These are phyloP conservation scores for Fusarium veterinarium DNA, from an alignment of 2,329 filamentous ascomycete genomes.

Conservation along the genomic window DNA sequence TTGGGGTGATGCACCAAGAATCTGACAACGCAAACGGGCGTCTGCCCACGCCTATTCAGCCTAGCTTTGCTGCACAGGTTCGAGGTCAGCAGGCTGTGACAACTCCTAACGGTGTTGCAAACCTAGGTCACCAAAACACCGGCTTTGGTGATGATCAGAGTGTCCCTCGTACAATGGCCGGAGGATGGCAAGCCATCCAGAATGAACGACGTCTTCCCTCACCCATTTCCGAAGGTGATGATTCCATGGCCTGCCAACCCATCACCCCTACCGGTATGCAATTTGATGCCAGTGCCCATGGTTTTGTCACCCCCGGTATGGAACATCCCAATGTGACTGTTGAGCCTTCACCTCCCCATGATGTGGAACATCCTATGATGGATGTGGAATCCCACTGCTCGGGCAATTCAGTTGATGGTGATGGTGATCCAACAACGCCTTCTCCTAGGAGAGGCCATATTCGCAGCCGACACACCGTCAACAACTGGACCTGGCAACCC, in stretches of 20 bases:
- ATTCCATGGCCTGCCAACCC: conserved; percentile 55
- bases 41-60: conserved; percentile 70
- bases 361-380: conserved; percentile 56
- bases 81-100: conserved; percentile 62
- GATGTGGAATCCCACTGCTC: conserved; percentile 48
- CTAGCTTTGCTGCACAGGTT: conserved; percentile 66
- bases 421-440: conserved; percentile 55
- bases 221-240: conserved; percentile 69
- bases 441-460: conserved; percentile 67
- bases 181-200: conserved; percentile 65
- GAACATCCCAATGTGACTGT: conserved; percentile 24
- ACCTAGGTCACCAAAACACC: conserved; percentile 55
- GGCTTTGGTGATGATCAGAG: conserved; percentile 56
- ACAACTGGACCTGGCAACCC: conserved; percentile 70
- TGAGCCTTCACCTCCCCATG: conserved; percentile 48
- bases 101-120: conserved; percentile 51
- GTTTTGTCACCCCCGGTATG: conserved; percentile 47
- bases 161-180: conserved; percentile 62
- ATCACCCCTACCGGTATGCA: conserved; percentile 48
- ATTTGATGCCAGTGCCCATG: conserved; percentile 50
- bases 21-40: conserved; percentile 54
- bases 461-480: conserved; percentile 69
- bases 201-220: conserved; percentile 67
- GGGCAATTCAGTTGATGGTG: conserved; percentile 43
- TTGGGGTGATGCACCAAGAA: conserved; percentile 27